These are phyloP conservation scores for Apium graveolens DNA, from an alignment of 129 eudicot genomes.

Conservation along the genomic window DNA sequence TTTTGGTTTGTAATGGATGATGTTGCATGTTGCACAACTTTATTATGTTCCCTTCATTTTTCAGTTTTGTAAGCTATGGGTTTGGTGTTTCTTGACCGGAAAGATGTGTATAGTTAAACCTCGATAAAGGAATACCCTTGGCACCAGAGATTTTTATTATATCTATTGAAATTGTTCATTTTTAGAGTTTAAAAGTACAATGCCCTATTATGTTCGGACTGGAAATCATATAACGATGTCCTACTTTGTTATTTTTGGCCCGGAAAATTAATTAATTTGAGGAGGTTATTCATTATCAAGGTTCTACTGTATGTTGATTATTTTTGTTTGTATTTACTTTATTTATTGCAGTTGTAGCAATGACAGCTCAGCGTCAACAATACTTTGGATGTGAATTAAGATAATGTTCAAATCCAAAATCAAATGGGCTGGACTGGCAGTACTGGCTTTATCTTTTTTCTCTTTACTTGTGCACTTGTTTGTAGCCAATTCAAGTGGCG, in stretches of 20 bases:
- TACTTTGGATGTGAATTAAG: slow-evolving; percentile 13
- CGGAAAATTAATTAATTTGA: too few species aligned
- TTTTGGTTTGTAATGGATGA: not conserved
- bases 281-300: too few species aligned
- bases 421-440: slow-evolving; percentile 83
- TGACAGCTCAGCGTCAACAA: slow-evolving; percentile 7
- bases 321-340: not conserved
- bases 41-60: not conserved
- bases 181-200: too few species aligned
- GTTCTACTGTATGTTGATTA: not conserved
- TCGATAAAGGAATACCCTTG: too few species aligned
- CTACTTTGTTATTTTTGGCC: too few species aligned
- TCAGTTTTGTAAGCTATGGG: not conserved
- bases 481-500: slow-evolving; percentile 68
- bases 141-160: too few species aligned
- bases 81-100: not conserved
- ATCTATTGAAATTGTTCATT: too few species aligned
- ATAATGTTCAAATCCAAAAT: slow-evolving; percentile 68
- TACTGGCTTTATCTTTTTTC: slow-evolving; percentile 59
- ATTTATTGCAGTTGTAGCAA: slow-evolving; percentile 25
- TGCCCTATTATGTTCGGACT: too few species aligned
- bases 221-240: too few species aligned
- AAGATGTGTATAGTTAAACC: not conserved
- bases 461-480: slow-evolving; percentile 80
- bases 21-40: not conserved